These are phyloP conservation scores for Saposhnikovia divaricata DNA, from an alignment of 129 eudicot species.

Conservation along the genomic window DNA sequence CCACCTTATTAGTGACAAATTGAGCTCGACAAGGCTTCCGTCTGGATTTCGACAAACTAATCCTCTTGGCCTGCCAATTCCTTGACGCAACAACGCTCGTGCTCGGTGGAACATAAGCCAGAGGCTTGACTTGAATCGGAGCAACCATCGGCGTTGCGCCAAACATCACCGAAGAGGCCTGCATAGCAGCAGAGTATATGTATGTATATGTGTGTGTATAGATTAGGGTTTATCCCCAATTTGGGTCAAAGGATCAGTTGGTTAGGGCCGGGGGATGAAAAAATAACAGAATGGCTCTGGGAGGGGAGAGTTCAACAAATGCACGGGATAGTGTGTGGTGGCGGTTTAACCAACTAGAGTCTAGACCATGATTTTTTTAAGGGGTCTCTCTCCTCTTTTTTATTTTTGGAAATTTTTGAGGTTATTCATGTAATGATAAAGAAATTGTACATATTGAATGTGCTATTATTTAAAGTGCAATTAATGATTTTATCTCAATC, in stretches of 20 bases:
- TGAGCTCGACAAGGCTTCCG: constrained; percentile 7
- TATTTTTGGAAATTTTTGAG: background rate
- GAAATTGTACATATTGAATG: too few relatives aligned
- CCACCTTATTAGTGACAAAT: background rate
- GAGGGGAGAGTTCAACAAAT: too few relatives aligned
- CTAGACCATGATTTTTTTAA: background rate
- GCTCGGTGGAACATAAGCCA: background rate
- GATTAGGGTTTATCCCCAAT: background rate
- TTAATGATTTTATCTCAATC: too few relatives aligned
- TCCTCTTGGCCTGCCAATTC: background rate
- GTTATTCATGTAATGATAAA: too few relatives aligned
- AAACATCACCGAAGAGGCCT: constrained; percentile 8
- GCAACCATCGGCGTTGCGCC: constrained; percentile 14
- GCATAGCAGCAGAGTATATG: background rate
- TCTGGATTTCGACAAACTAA: background rate
- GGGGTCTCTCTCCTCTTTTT: background rate
- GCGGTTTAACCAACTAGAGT: constrained; percentile 1
- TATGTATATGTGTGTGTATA: background rate
- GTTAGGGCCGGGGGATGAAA: background rate
- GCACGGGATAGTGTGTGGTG: constrained; percentile 1
- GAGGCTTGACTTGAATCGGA: constrained; percentile 13
- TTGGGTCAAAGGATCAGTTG: background rate
- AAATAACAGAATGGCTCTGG: background rate
- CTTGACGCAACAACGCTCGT: background rate
- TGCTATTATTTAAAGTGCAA: too few relatives aligned